Evolutionary conservation across 1,284 basidiomycete species (phyloP), one percentile per base, ranked within the genome.

Genomic region (Phenoliferia sp.): DNA sequence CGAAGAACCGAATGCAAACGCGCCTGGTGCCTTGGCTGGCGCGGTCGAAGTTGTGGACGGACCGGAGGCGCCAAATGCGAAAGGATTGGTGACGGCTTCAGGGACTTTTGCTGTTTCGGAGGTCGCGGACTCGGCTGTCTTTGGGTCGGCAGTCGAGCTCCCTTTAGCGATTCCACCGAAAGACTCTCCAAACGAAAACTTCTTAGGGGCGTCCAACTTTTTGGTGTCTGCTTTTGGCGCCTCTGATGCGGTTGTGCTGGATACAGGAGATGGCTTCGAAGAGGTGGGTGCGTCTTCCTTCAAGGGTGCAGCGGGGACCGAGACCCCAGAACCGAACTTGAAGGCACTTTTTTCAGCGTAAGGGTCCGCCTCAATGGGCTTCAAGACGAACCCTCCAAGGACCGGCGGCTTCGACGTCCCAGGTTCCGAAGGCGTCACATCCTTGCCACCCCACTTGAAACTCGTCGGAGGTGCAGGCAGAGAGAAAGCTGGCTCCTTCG

Each of bases 351-450:
- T 74, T 44, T 74, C 72, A 54, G 62, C 69, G 55, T 62, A 66
- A 29, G 65, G 55, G 39, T 70, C 61, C 2, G 66, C 55, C 4
- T 69, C 67, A 28, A 55, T 60, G 1, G 73, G 33, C 39, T 76
- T 72, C 67, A 74, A 73, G n/a, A 73, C 71, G 59, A 76, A 76
- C 2, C 73, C 72, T 19, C 74, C 75, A 1, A 44, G 19, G 15
- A 58, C 48, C 6, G 73, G 70, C 2, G 68, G 15, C 3, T 63
- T 12, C 3, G n/a, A n/a, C n/a, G n/a, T n/a, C n/a, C n/a, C n/a
- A n/a, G 69, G 29, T 1, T 58, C 31, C 2, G 70, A 52, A 33
- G n/a, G 67, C 57, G 65, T 70, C 66, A 75, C 69, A 17, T 62
- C 58, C 12, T 59, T 61, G 0, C 72, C 71, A 6, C 71, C 75